Percentiles rank a stretch among this genome's conserved stretches.
Conservation (phyloP, 805 yeast genomes). For the Candida argentea region DNA sequence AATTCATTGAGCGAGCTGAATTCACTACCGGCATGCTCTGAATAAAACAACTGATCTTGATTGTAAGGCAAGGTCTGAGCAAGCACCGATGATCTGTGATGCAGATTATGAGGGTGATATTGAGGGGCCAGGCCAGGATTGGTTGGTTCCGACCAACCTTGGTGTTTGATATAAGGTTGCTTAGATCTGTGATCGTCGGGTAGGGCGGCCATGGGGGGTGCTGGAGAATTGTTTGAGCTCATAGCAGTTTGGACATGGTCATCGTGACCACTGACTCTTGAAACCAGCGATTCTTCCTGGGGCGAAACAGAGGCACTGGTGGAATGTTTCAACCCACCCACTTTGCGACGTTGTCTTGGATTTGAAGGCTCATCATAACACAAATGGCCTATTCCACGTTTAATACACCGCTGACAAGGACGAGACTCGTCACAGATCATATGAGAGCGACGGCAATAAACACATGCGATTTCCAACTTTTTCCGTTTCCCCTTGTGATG, state of each 20-base stretch:
- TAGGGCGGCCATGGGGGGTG: constrained; percentile 4
- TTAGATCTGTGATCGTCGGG: no score
- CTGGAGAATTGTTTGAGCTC: constrained; percentile 1
- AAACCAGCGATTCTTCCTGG: no score
- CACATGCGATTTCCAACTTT: constrained; percentile 65
- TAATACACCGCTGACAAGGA: constrained; percentile 75
- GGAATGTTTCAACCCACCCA: constrained; percentile 13
- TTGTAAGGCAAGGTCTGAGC: constrained; percentile 34
- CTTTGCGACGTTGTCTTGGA: constrained; percentile 30
- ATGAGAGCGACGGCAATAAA: constrained; percentile 86
- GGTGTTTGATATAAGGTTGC: no score
- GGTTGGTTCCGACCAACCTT: no score
- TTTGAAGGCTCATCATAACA: constrained; percentile 66
- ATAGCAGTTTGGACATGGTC: no score
- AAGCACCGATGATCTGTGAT: constrained; percentile 12
- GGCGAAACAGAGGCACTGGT: constrained; percentile 2
- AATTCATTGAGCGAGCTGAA: constrained; percentile 85
- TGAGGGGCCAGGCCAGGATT: constrained; percentile 4
- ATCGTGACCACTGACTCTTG: no score
- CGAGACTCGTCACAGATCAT: constrained; percentile 81
- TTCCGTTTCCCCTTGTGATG: constrained; percentile 27
- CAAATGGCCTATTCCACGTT: constrained; percentile 78
- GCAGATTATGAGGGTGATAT: constrained; percentile 4
- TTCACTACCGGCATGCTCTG: constrained; percentile 90
- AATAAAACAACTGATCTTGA: constrained; percentile 72